Conservation (phyloP, 345 rosid genomes). For the Linum lewisii region DNA sequence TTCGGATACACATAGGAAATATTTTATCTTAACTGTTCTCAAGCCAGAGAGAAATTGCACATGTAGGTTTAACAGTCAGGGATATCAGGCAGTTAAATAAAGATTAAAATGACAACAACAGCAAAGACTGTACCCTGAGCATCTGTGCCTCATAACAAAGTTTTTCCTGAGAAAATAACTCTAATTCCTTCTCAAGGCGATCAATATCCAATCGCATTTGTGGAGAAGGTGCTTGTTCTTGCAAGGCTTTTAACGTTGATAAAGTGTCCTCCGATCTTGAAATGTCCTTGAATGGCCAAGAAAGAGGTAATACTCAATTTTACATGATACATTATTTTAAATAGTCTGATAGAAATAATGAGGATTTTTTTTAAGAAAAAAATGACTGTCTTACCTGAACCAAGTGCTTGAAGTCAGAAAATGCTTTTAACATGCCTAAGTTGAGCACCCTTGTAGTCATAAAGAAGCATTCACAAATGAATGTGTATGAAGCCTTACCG, state of each 20-base stretch:
- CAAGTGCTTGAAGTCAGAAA: conserved; percentile 95
- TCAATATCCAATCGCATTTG: conserved; percentile 60
- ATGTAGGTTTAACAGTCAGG: too few relatives aligned
- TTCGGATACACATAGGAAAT: too few relatives aligned
- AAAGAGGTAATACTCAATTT: neutral
- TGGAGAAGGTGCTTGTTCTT: conserved; percentile 57
- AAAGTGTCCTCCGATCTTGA: conserved; percentile 73
- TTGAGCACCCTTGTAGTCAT: conserved; percentile 97
- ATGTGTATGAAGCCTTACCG: conserved; percentile 40
- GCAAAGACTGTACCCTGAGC: conserved; percentile 92
- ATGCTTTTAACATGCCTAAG: conserved; percentile 88
- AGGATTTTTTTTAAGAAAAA: neutral
- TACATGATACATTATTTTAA: neutral
- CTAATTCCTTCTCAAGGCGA: conserved; percentile 74
- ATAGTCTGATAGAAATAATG: neutral
- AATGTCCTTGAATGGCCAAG: conserved; percentile 46
- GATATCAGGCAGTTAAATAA: too few relatives aligned
- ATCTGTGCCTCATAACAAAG: conserved; percentile 93
- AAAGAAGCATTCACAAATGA: conserved; percentile 95
- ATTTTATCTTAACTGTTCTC: too few relatives aligned
- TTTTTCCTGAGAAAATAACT: conserved; percentile 72
- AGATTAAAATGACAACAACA: too few relatives aligned
- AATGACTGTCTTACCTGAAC: conserved; percentile 57
- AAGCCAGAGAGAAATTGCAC: too few relatives aligned
- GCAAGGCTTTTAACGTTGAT: conserved; percentile 55